Base-by-base conservation (phyloP, 768 basidiomycete species). In the Suillus weaverae region DNA sequence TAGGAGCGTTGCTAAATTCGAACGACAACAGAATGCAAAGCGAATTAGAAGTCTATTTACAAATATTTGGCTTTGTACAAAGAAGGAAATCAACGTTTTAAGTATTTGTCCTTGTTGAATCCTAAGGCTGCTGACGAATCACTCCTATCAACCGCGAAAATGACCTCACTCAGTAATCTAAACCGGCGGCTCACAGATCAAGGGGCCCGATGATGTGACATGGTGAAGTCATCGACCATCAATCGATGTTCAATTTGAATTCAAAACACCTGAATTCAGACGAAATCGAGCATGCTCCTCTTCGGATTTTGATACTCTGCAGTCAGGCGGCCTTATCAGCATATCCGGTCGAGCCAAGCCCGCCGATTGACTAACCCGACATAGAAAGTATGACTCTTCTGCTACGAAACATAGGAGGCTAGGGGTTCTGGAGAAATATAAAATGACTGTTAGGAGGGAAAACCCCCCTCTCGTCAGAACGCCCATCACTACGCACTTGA, bases 1-100 rank as follows among this genome's bases (percentile, higher is more conserved):
- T 66, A 81, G 41, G 79, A 77, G 56, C 84, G 75, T 72, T 87
- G 33, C 33, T 35, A 35, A 35, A 35, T 7, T 35, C 33, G 8
- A 35, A 35, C 33, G 33, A 35, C 33, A 35, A 9, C 4, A 35
- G 33, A 35, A 35, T 35, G 33, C 8, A 35, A 4, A 35, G 8
- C 33, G 33, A 22, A 48, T 48, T 48, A 26, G 48, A 4, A 26
- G 10, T 2, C 30, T 32, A 51, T 32, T 51, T 51, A 7, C 50
- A 51, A 7, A 3, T 51, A 51, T 51, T 51, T 32, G 30, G 7
- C 48, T 30, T 50, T 50, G 13, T 30, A 50, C 48, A 50, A 48
- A 20, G 26, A 50, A 16, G 5, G 26, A 30, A 50, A 1, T 50
- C 36, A 30, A 5, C 22, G 1, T 11, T 8, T 30, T 3, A 43